Evolutionary conservation across 2,329 filamentous ascomycete genomes (phyloP), one percentile per base, ranked within the genome.

Genomic region (Exophiala spinifera): DNA sequence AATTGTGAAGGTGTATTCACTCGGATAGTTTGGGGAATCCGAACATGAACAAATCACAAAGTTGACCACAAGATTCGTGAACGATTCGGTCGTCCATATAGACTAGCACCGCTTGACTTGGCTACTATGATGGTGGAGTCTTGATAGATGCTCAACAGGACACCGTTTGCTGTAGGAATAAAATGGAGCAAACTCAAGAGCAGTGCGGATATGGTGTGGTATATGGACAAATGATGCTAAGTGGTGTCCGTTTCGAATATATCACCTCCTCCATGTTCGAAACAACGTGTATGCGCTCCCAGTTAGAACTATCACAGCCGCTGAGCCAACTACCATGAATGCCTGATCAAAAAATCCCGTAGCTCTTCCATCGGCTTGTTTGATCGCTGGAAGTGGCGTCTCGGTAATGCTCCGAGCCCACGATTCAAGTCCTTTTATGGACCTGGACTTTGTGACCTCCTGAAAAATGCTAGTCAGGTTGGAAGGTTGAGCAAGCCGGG

Each of bases 321-420:
- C 8, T n/a, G 36, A 19, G 11, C 50, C 42, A 2, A 52, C 6
- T 2, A 37, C 21, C 3, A 79, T 61, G 31, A 79, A 69, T 0
- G 75, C 77, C 54, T 76, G 73, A 55, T 78, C 74, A 57, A 79
- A 79, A 64, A 77, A 79, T 0, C 76, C 77, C 23, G 78, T 44
- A 43, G 67, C 56, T 53, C 60, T 34, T 50, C 74, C 59, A 25
- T 63, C 59, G 1, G 65, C 66, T 57, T 75, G 68, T 2, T 68
- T 69, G 2, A 67, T 68, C 3, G 72, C 60, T 10, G 63, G 65
- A 45, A 74, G 65, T 6, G 64, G 64, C 62, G 57, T 65, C 3
- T 63, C 52, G 1, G 64, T 11, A 10, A 34, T 28, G 3, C 46
- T 13, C n/a, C 33, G 39, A 46, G 23, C 43, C 51, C 46, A 54